Evolutionary conservation across 208 protist genomes (phyloP).

Genomic region (Wallacemonas sp.): DNA sequence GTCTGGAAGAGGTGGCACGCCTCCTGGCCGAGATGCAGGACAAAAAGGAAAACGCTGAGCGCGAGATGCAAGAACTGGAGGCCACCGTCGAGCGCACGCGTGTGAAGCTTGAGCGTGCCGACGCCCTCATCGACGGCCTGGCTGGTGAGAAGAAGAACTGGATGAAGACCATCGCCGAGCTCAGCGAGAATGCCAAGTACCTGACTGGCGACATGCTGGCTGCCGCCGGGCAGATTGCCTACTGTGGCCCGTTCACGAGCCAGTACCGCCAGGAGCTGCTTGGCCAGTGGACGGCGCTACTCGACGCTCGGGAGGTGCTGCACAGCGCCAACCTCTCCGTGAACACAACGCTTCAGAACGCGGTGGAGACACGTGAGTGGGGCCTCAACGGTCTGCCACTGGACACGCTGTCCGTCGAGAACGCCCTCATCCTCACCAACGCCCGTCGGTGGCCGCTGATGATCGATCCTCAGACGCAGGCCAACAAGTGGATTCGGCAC

Average conservation of each 20-base stretch:
- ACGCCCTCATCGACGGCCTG: conserved; percentile 96
- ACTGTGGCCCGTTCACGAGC: conserved; percentile 96
- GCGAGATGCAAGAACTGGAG: conserved; percentile 94
- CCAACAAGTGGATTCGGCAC: conserved; percentile 97
- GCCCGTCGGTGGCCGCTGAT: conserved; percentile 97
- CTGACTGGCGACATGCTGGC: conserved; percentile 96
- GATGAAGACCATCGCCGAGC: conserved; percentile 85
- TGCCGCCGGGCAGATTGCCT: conserved; percentile 95
- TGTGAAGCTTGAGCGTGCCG: conserved; percentile 94
- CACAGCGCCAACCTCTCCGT: conserved; percentile 89
- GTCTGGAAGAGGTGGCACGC: conserved; percentile 91
- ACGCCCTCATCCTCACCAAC: conserved; percentile 95
- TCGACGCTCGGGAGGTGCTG: conserved; percentile 71
- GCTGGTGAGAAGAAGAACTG: conserved; percentile 96
- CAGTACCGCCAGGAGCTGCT: conserved; percentile 90
- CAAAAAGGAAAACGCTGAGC: conserved; percentile 90
- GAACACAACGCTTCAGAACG: conserved; percentile 92
- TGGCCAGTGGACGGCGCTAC: conserved; percentile 76
- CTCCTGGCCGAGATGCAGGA: conserved; percentile 92
- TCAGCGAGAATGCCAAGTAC: conserved; percentile 84
- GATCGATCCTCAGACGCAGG: conserved; percentile 99
- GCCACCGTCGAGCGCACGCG: conserved; percentile 93
- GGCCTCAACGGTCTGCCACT: conserved; percentile 94
- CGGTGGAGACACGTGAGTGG: conserved; percentile 95
- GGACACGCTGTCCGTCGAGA: conserved; percentile 96